Percentiles rank a stretch among this genome's conserved stretches.
Evolutionary conservation across 140 eudicot species (phyloP).

Genomic region (Erigeron philadelphicus): DNA sequence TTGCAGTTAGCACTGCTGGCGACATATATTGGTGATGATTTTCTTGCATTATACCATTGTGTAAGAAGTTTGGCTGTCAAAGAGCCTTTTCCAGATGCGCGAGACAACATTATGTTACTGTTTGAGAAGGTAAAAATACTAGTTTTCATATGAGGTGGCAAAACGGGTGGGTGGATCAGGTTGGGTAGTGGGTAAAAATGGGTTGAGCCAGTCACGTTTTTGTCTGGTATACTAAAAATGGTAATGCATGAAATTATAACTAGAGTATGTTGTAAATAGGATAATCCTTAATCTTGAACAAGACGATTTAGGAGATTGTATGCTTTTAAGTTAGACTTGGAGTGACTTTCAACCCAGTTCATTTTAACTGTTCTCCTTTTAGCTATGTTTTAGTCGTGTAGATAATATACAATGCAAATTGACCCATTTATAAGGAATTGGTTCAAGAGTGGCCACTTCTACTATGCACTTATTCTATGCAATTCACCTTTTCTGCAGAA

Average conservation of each 20-base stretch:
- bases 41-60: slow-evolving; percentile 87
- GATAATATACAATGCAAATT: background rate
- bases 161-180: background rate
- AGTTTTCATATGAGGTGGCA: background rate
- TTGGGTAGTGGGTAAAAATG: background rate
- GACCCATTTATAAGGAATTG: background rate
- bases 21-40: slow-evolving; percentile 71
- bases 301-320: background rate
- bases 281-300: background rate
- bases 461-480: background rate
- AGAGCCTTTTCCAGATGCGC: slow-evolving; percentile 95
- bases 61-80: slow-evolving; percentile 81
- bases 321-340: background rate
- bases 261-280: no score
- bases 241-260: background rate
- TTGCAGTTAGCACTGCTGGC: slow-evolving; percentile 88
- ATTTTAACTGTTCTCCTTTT: no score
- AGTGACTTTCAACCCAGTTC: background rate
- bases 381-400: background rate
- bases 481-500: slow-evolving; percentile 48
- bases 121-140: slow-evolving; percentile 68
- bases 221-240: background rate
- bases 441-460: background rate
- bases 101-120: slow-evolving; percentile 72
- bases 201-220: background rate